phyloP scores from a whole-genome alignment of 2,329 filamentous ascomycete genomes.

The Phialophora macrospora region DNA sequence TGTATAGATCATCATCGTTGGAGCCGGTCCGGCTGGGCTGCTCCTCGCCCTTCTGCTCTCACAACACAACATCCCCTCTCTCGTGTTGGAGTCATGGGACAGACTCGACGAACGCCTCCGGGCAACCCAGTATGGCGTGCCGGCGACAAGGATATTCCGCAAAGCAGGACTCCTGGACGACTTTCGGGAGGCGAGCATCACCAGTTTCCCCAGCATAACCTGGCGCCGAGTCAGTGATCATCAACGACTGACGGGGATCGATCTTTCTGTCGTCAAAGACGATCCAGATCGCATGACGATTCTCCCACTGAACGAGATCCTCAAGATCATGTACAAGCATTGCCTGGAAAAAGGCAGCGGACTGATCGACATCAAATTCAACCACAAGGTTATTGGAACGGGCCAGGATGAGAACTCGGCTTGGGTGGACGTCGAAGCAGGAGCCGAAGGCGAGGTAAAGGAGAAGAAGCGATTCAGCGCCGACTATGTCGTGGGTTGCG shows the following conservation, averaged over 20 bases:
- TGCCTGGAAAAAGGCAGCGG: conserved; percentile 26
- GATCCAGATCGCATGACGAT: conserved; percentile 30
- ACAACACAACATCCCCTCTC: conserved; percentile 14
- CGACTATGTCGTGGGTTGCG: conserved; percentile 63
- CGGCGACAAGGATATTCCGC: conserved; percentile 62
- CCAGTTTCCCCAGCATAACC: conserved; percentile 29
- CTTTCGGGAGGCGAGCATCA: conserved; percentile 46
- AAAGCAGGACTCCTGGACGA: conserved; percentile 63
- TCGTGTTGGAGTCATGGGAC: conserved; percentile 25
- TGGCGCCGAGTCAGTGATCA: conserved; percentile 26
- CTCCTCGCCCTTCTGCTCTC: conserved; percentile 41
- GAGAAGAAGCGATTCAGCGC: conserved; percentile 43
- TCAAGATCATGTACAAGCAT: conserved; percentile 27
- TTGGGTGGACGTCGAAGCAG: conserved; percentile 26
- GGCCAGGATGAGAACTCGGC: conserved; percentile 22
- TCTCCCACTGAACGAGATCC: conserved; percentile 26
- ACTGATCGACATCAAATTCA: conserved; percentile 48
- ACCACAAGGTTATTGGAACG: conserved; percentile 22
- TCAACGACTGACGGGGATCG: conserved; percentile 21
- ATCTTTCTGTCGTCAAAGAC: conserved; percentile 26
- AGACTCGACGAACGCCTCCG: conserved; percentile 44
- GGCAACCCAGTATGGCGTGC: conserved; percentile 65
- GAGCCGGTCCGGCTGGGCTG: conserved; percentile 44
- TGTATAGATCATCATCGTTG: conserved; percentile 38
- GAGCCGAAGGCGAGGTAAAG: conserved; percentile 21